Conservation (phyloP, 306 rosid species). For the Dryas octopetala region DNA sequence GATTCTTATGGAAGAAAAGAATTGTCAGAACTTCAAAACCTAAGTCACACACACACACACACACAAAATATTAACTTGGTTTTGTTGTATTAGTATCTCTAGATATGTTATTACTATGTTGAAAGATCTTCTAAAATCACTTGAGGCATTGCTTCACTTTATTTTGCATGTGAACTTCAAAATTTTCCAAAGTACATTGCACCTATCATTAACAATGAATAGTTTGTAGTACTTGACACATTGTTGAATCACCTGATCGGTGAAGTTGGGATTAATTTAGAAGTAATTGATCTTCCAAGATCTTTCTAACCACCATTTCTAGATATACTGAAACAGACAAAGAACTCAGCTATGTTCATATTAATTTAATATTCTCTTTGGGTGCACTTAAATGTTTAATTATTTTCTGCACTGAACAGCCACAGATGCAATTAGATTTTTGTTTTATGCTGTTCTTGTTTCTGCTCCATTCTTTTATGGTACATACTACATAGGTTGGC, state of each 20-base stretch:
- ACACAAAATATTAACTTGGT: neutral
- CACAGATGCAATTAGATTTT: neutral
- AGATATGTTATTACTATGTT: neutral
- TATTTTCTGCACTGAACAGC: neutral
- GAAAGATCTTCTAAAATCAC: neutral
- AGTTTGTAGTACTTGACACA: neutral
- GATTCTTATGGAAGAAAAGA: neutral
- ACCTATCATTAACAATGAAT: neutral
- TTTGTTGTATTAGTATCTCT: neutral
- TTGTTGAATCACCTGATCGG: neutral
- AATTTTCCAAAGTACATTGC: neutral
- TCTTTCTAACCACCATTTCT: neutral
- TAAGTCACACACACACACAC: neutral
- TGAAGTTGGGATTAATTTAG: neutral
- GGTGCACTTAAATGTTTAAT: neutral
- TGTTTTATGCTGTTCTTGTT: neutral
- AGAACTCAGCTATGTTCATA: neutral
- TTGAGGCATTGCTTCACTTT: neutral
- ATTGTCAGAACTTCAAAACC: neutral
- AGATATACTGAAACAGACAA: neutral
- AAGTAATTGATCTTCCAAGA: conserved; percentile 4
- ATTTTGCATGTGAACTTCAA: conserved; percentile 11
- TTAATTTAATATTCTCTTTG: neutral
- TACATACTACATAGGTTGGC: neutral
- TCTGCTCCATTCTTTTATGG: neutral